phyloP scores from a whole-genome alignment of 495 filamentous ascomycete genomes.

The Terfezia boudieri region DNA sequence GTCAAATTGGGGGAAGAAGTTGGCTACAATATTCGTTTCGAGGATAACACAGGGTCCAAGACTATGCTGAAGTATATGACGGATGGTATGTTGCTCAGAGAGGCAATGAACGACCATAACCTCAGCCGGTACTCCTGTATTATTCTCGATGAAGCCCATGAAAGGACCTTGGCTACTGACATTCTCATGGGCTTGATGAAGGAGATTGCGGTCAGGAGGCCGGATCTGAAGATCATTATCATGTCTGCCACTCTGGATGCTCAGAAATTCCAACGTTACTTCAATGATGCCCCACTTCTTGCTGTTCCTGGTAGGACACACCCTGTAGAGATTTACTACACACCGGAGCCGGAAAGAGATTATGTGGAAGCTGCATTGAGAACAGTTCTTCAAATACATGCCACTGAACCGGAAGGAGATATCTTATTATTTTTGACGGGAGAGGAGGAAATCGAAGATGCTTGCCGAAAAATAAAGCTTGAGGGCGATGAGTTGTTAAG shows the following conservation, averaged over 20 bases:
- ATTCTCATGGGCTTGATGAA: slow-evolving; percentile 91
- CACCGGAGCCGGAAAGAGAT: slow-evolving; percentile 83
- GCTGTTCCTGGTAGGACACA: slow-evolving; percentile 90
- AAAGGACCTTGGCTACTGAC: slow-evolving; percentile 85
- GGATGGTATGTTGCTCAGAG: slow-evolving; percentile 93
- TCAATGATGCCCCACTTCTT: slow-evolving; percentile 77
- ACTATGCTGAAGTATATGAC: slow-evolving; percentile 99
- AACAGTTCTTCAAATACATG: slow-evolving; percentile 91
- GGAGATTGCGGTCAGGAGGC: slow-evolving; percentile 51
- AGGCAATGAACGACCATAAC: slow-evolving; percentile 93
- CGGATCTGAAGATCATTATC: slow-evolving; percentile 88
- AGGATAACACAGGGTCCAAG: slow-evolving; percentile 75
- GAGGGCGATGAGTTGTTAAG: slow-evolving; percentile 79
- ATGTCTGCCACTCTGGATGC: slow-evolving; percentile 97
- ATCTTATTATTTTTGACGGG: slow-evolving; percentile 92
- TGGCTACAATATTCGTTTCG: slow-evolving; percentile 97
- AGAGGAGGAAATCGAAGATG: slow-evolving; percentile 98
- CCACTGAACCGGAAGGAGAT: slow-evolving; percentile 76
- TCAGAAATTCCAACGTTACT: slow-evolving; percentile 96
- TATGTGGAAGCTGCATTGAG: slow-evolving; percentile 89
- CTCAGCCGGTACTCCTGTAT: slow-evolving; percentile 87
- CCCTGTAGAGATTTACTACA: slow-evolving; percentile 97
- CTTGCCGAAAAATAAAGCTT: slow-evolving; percentile 66
- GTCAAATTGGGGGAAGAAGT: slow-evolving; percentile 86
- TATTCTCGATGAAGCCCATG: slow-evolving; percentile 95